Evolutionary conservation across 2,329 filamentous ascomycete species (phyloP).

Genomic region (Aspergillus unguis): DNA sequence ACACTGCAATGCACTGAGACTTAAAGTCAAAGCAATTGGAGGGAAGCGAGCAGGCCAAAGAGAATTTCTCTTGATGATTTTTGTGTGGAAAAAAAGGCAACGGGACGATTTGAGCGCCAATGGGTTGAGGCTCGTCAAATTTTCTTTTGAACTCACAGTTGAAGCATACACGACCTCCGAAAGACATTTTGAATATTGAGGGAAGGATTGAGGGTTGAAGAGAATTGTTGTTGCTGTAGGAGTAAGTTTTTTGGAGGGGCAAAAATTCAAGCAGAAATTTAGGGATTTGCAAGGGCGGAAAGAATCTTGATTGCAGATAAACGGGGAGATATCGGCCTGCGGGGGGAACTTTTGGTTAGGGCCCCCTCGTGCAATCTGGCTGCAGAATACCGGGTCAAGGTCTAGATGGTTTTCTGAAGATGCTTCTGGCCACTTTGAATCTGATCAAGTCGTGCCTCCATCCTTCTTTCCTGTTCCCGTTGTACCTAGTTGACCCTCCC

Average conservation of each 20-base stretch:
- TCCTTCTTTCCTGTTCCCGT: neutral
- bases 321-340: conserved; percentile 16
- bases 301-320: conserved; percentile 19
- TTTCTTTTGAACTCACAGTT: conserved; percentile 50
- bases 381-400: neutral
- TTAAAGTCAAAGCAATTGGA: conserved; percentile 2
- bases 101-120: conserved; percentile 4
- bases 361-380: neutral
- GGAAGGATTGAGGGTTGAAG: conserved; percentile 3
- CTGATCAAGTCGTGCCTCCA: neutral
- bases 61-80: neutral
- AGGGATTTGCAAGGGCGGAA: conserved; percentile 14
- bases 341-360: conserved; percentile 12
- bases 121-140: conserved; percentile 4
- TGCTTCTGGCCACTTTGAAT: neutral
- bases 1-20: neutral
- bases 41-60: neutral
- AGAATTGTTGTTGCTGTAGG: neutral
- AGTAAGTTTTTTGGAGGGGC: conserved; percentile 8
- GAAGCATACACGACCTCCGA: conserved; percentile 55
- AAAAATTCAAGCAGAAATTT: conserved; percentile 19
- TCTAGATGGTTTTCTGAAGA: no score
- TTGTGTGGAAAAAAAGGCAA: conserved; percentile 2
- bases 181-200: conserved; percentile 45
- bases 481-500: no score